Percentiles rank a stretch among this genome's conserved stretches.
These are phyloP conservation scores for Eimeria tenella DNA, from an alignment of 169 alveolate species.

Conservation along the genomic window DNA sequence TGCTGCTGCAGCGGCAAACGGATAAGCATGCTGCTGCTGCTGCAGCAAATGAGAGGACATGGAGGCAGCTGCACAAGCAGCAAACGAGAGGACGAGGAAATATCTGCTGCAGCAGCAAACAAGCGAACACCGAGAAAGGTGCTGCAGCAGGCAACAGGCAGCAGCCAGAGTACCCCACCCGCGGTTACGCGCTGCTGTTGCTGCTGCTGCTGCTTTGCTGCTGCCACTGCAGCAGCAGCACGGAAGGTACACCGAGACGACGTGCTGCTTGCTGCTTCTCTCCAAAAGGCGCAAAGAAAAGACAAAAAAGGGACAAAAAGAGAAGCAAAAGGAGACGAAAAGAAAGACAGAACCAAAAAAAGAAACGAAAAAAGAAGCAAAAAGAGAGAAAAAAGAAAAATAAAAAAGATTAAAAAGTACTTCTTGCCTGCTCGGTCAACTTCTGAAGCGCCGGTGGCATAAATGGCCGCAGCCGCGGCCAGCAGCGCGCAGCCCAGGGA, in stretches of 20 bases:
- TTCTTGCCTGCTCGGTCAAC: neutral
- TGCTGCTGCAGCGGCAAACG: neutral
- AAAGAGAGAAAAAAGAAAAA: neutral
- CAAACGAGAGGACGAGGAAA: too few relatives aligned
- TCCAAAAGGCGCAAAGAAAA: too few relatives aligned
- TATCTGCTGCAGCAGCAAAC: too few relatives aligned
- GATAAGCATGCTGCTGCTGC: too few relatives aligned
- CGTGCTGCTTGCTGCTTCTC: too few relatives aligned
- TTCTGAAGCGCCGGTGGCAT: slow-evolving; percentile 32
- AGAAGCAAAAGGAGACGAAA: neutral
- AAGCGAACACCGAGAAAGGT: neutral
- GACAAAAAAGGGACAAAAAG: neutral
- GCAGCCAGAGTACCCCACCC: too few relatives aligned
- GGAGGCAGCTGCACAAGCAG: too few relatives aligned
- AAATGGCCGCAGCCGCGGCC: slow-evolving; percentile 68
- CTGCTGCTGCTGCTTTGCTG: too few relatives aligned
- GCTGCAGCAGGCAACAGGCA: neutral
- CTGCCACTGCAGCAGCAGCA: too few relatives aligned
- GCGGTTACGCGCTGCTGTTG: too few relatives aligned
- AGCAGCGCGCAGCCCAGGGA: slow-evolving; percentile 59
- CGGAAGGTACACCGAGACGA: too few relatives aligned
- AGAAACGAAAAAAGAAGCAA: neutral
- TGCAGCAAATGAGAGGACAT: too few relatives aligned
- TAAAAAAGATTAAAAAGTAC: neutral
- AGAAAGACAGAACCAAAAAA: neutral